Base-by-base conservation (phyloP, 1,284 basidiomycete species). In the Ustilago nuda region DNA sequence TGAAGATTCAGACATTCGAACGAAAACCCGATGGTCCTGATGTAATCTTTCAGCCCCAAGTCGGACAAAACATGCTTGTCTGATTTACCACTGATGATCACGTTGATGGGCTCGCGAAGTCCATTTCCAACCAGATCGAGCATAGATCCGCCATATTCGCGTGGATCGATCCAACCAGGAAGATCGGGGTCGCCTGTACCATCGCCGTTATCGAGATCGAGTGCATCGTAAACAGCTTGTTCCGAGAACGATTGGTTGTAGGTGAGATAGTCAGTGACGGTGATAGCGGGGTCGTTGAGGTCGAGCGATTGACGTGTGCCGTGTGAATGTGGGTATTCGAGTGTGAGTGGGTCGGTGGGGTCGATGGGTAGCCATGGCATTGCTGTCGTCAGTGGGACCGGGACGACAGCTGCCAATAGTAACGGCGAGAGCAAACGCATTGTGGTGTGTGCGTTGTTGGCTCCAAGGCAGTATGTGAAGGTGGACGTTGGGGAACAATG, bases 31-130 rank as follows among this genome's bases (percentile, higher is more conserved):
- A 91, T 81, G 35, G 81, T 83, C 32, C 90, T 87, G 82, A 89
- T 91, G 86, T 93, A 96, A 84, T 95, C 95, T 48, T 90, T 88
- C 63, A 95, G 87, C 0, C 94, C 94, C 27, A 88, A 87, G 78
- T 92, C 90, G 15, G 90, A 89, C 48, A 97, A 88, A 1, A 97
- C 91, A 3, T 87, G 88, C 1, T 88, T 76, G 80, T 95, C 93
- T 2, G 94, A 96, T 51, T 91, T 88, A 30, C 89, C 92, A n/a
- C 92, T 92, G 36, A 98, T 87, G 82, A 98, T 94, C 62, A 90
- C 89, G 79, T 98, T 98, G 64, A 98, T 87, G 3, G 95, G 95
- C 87, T 98, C 95, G 46, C 93, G 93, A 61, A 93, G 89, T 8
- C 93, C 93, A 91, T 19, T 94, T 92, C 39, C 87, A 83, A 61